phyloP scores from a whole-genome alignment of 1,284 basidiomycete genomes.

The Apiotrichum brassicae region DNA sequence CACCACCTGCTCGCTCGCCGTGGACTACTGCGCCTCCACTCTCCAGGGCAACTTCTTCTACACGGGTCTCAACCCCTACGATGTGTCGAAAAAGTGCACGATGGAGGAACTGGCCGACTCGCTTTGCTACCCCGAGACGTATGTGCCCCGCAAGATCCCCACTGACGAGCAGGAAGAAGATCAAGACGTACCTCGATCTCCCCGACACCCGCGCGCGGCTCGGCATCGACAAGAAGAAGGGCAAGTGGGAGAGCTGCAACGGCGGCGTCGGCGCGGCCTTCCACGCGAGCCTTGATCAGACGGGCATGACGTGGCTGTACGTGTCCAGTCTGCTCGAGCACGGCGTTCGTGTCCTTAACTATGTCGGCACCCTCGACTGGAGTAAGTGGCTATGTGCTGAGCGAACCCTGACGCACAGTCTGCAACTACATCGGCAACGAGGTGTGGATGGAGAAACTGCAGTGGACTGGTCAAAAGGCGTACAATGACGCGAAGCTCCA shows the following conservation, averaged over 20 bases:
- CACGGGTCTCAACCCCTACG: constrained; percentile 52
- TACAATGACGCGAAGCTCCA: constrained; percentile 48
- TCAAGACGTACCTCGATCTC: constrained; percentile 54
- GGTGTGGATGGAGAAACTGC: constrained; percentile 56
- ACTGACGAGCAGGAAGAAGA: constrained; percentile 32
- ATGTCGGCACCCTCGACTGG: constrained; percentile 59
- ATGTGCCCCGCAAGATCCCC: constrained; percentile 11
- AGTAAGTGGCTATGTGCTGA: constrained; percentile 1
- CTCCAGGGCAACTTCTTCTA: constrained; percentile 40
- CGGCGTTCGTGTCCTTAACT: constrained; percentile 61
- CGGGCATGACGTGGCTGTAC: constrained; percentile 51
- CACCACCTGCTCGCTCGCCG: constrained; percentile 56
- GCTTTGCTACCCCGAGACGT: constrained; percentile 49
- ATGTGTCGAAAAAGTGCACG: constrained; percentile 58
- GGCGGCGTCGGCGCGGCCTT: constrained; percentile 45
- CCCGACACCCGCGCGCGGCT: constrained; percentile 54
- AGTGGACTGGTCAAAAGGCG: constrained; percentile 58
- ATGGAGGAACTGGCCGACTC: constrained; percentile 40
- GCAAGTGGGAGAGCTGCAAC: constrained; percentile 54
- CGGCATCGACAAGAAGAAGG: constrained; percentile 55
- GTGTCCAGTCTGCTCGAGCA: constrained; percentile 67
- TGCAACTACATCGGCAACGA: constrained; percentile 67
- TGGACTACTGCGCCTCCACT: constrained; percentile 54
- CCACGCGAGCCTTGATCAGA: constrained; percentile 25
- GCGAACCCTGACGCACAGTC: constrained; percentile 31